Conservation (phyloP, 2,329 filamentous ascomycete genomes). For the Hypoxylon sp. region DNA sequence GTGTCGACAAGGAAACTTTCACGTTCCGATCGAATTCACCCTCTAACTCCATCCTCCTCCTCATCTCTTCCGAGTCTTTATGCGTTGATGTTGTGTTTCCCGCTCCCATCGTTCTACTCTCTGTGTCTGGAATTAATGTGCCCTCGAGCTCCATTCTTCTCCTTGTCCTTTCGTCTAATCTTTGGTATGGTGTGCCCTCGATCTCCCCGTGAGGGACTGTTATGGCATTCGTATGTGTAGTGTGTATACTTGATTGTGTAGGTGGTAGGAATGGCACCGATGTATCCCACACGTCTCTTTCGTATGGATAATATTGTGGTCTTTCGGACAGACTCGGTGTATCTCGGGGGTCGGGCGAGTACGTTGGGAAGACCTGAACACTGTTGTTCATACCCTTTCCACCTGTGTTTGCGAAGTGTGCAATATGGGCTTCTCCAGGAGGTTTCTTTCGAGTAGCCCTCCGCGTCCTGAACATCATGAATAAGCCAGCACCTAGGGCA, state of each 20-base stretch:
- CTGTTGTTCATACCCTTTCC: slow-evolving; percentile 31
- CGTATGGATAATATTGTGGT: slow-evolving; percentile 29
- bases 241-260: slow-evolving; percentile 17
- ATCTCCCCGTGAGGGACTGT: slow-evolving; percentile 45
- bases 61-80: slow-evolving; percentile 21
- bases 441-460: slow-evolving; percentile 23
- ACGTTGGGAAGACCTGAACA: slow-evolving; percentile 29
- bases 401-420: slow-evolving; percentile 21
- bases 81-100: slow-evolving; percentile 2
- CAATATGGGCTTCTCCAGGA: slow-evolving; percentile 15
- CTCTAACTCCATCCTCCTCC: slow-evolving; percentile 41
- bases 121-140: slow-evolving; percentile 11
- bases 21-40: slow-evolving; percentile 44
- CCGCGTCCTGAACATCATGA: slow-evolving; percentile 42
- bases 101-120: slow-evolving; percentile 18
- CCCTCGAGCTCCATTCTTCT: slow-evolving; percentile 36
- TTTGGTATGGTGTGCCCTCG: slow-evolving; percentile 31
- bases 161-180: slow-evolving; percentile 26
- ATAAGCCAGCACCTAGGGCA: slow-evolving; percentile 40
- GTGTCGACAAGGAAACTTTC: slow-evolving; percentile 41
- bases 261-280: slow-evolving; percentile 22
- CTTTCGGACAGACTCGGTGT: slow-evolving; percentile 26
- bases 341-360: slow-evolving; percentile 24
- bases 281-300: slow-evolving; percentile 29
- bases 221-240: slow-evolving; percentile 29